Evolutionary conservation across 2,329 filamentous ascomycete genomes (phyloP).

Genomic region (Neopestalotiopsis sp.): DNA sequence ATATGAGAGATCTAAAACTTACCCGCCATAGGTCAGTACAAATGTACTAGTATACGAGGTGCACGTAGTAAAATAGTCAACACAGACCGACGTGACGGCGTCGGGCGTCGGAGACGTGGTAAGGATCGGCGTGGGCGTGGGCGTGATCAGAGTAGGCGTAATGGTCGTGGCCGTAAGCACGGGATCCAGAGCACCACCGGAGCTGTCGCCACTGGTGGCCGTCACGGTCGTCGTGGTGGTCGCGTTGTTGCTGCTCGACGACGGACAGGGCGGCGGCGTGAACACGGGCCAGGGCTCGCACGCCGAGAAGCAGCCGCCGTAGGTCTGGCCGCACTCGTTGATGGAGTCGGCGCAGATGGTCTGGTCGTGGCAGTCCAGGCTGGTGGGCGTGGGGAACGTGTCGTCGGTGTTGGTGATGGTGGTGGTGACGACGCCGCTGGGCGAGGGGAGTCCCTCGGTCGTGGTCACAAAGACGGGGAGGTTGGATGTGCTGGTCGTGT

Average conservation of each 20-base stretch:
- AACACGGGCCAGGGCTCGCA: constrained; percentile 17
- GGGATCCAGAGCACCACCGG: neutral
- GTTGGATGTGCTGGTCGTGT: neutral
- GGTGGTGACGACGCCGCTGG: neutral
- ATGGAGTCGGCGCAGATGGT: constrained; percentile 28
- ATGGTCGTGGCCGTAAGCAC: neutral
- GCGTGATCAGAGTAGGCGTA: neutral
- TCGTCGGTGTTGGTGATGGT: too few relatives aligned
- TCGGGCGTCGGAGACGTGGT: neutral
- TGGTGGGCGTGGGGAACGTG: neutral
- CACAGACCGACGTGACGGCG: neutral
- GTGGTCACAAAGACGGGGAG: neutral
- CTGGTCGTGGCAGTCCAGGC: constrained; percentile 18
- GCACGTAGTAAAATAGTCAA: constrained; percentile 11
- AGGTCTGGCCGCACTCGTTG: constrained; percentile 26
- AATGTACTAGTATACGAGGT: neutral
- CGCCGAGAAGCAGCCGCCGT: constrained; percentile 25
- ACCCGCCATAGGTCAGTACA: constrained; percentile 15
- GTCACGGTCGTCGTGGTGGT: neutral
- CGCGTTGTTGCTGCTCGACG: neutral
- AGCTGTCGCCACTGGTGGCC: neutral
- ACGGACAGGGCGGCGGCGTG: constrained; percentile 19
- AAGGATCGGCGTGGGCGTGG: neutral
- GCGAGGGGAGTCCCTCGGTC: neutral
- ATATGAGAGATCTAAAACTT: neutral